A percentile compares a stretch with the other conserved stretches of the same genome.
phyloP scores from a whole-genome alignment of 495 filamentous ascomycete genomes.

The Stereocaulon alpinum region DNA sequence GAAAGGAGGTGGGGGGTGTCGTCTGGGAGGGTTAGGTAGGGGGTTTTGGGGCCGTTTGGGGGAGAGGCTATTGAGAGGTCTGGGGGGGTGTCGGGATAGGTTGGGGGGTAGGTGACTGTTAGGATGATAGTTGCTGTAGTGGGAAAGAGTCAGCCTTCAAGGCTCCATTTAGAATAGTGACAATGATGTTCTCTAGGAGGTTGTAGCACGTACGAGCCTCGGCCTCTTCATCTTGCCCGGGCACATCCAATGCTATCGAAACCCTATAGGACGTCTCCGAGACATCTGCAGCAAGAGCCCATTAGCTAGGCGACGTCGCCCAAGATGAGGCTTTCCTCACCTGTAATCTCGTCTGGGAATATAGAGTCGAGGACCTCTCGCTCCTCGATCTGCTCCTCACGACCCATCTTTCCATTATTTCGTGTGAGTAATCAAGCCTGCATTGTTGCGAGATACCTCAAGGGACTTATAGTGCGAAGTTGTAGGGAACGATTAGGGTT shows the following conservation, averaged over 20 bases:
- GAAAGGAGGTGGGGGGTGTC: conserved; percentile 65
- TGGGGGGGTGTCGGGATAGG: conserved; percentile 81
- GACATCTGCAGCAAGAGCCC: conserved; percentile 46
- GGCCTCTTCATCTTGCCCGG: conserved; percentile 44
- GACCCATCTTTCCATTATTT: conserved; percentile 56
- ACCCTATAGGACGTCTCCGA: conserved; percentile 80
- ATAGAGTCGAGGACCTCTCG: conserved; percentile 96
- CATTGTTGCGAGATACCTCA: too few species aligned
- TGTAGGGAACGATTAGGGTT: too few species aligned
- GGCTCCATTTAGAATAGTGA: too few species aligned
- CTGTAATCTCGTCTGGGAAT: conserved; percentile 94
- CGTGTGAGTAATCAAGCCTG: neutral
- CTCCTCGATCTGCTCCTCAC: conserved; percentile 91
- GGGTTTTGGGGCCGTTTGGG: conserved; percentile 56
- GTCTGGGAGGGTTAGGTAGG: conserved; percentile 48
- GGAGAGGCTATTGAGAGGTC: conserved; percentile 62
- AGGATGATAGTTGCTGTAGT: conserved; percentile 59
- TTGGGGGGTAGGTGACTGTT: conserved; percentile 72
- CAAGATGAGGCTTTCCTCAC: conserved; percentile 32
- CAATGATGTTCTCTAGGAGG: too few species aligned
- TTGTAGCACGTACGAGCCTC: conserved; percentile 42
- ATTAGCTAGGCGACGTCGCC: neutral
- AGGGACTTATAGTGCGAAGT: neutral
- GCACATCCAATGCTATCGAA: conserved; percentile 66
- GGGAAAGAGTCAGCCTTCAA: too few species aligned